phyloP scores from a whole-genome alignment of 2,329 filamentous ascomycete genomes.

The Byssothecium circinans region DNA sequence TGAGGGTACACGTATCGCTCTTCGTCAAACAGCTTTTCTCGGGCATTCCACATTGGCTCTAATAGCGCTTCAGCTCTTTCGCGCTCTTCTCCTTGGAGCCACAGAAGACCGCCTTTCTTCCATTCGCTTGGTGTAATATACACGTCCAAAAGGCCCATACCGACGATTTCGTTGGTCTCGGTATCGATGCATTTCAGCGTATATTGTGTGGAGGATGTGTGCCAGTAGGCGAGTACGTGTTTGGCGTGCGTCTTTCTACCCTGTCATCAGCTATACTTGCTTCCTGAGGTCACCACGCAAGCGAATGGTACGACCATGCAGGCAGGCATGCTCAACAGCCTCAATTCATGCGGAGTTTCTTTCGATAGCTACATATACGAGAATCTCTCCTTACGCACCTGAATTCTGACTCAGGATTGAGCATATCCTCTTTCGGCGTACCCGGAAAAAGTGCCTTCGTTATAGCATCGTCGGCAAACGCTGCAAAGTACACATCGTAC shows the following conservation, averaged over 20 bases:
- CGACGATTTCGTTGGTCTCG: constrained; percentile 48
- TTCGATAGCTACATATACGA: not conserved
- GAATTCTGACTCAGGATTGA: constrained; percentile 24
- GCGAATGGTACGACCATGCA: not conserved
- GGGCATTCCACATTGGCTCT: constrained; percentile 37
- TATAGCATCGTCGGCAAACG: constrained; percentile 50
- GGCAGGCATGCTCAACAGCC: not conserved
- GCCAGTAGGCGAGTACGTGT: constrained; percentile 46
- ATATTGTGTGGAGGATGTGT: constrained; percentile 47
- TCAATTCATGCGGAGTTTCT: not conserved
- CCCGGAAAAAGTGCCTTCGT: constrained; percentile 49
- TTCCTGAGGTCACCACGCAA: too few species aligned
- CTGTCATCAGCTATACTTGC: not conserved
- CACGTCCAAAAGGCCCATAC: constrained; percentile 53
- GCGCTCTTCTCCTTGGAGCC: constrained; percentile 50
- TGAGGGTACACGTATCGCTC: constrained; percentile 36
- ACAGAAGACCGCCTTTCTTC: constrained; percentile 49
- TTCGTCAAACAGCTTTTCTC: constrained; percentile 25
- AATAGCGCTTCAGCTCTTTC: constrained; percentile 36
- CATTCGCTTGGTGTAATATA: constrained; percentile 49
- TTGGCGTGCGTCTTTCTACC: constrained; percentile 46
- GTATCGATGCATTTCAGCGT: constrained; percentile 54
- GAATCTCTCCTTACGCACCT: constrained; percentile 12
- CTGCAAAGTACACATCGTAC: constrained; percentile 53
- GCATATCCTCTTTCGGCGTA: constrained; percentile 21